Percentiles rank a stretch among this genome's conserved stretches.
Evolutionary conservation across 345 rosid genomes (phyloP).

Genomic region (Laguncularia racemosa): DNA sequence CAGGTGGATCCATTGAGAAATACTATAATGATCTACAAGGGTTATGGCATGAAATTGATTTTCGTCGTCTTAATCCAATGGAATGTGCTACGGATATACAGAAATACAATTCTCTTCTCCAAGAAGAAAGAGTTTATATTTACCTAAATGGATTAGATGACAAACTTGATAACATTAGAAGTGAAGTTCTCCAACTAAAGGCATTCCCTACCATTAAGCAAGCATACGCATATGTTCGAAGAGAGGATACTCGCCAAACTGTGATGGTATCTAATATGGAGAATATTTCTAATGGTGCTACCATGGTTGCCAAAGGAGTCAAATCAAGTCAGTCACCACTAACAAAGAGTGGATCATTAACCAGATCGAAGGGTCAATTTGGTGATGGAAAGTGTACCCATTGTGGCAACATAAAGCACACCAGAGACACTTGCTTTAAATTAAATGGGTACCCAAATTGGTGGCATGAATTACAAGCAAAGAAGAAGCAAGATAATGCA

Average conservation of each 20-base stretch:
- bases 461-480: background rate
- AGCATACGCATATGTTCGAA: too few species aligned
- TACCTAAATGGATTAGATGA: conserved; percentile 6
- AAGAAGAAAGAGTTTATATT: background rate
- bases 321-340: background rate
- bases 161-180: background rate
- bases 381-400: background rate
- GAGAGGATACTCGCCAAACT: too few species aligned
- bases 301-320: background rate
- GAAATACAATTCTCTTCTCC: background rate
- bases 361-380: background rate
- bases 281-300: background rate
- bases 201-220: too few species aligned
- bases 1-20: background rate
- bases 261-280: too few species aligned
- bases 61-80: conserved; percentile 4
- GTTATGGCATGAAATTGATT: conserved; percentile 2
- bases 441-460: background rate
- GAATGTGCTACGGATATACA: background rate
- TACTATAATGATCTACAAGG: background rate
- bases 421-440: background rate
- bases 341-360: background rate
- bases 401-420: background rate
- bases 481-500: background rate
- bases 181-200: conserved; percentile 5